Conservation (phyloP, 1,284 basidiomycete species). For the Naganishia sp. region DNA sequence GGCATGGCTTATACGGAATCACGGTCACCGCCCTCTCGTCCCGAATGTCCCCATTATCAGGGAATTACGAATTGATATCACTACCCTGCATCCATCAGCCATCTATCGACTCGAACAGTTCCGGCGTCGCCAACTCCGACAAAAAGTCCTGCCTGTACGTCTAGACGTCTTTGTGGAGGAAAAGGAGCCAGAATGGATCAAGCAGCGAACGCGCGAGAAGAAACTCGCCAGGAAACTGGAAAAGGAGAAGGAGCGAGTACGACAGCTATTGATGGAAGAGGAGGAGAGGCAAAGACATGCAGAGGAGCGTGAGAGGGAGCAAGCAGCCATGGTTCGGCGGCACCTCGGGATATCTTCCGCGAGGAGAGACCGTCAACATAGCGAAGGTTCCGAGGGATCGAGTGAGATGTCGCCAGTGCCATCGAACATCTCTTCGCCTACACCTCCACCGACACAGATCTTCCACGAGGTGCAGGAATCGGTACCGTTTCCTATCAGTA, state of each 20-base stretch:
- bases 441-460: slow-evolving; percentile 20
- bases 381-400: slow-evolving; percentile 10
- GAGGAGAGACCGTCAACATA: slow-evolving; percentile 1
- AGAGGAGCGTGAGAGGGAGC: slow-evolving; percentile 20
- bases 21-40: not conserved
- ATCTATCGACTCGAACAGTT: slow-evolving; percentile 32
- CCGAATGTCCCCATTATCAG: slow-evolving; percentile 23
- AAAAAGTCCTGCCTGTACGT: slow-evolving; percentile 13
- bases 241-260: slow-evolving; percentile 21
- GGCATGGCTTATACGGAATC: not conserved
- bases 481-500: slow-evolving; percentile 11
- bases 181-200: slow-evolving; percentile 26
- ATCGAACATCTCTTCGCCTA: slow-evolving; percentile 12
- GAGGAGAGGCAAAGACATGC: slow-evolving; percentile 8
- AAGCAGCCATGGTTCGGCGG: slow-evolving; percentile 10
- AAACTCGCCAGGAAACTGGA: slow-evolving; percentile 1
- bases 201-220: slow-evolving; percentile 9
- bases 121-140: slow-evolving; percentile 19
- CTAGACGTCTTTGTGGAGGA: slow-evolving; percentile 25
- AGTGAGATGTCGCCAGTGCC: slow-evolving; percentile 21
- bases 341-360: slow-evolving; percentile 5
- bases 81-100: slow-evolving; percentile 29
- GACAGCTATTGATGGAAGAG: slow-evolving; percentile 2
- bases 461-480: slow-evolving; percentile 28
- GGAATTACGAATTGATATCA: slow-evolving; percentile 32